Conservation (phyloP, 129 eudicot genomes). For the Centella asiatica region DNA sequence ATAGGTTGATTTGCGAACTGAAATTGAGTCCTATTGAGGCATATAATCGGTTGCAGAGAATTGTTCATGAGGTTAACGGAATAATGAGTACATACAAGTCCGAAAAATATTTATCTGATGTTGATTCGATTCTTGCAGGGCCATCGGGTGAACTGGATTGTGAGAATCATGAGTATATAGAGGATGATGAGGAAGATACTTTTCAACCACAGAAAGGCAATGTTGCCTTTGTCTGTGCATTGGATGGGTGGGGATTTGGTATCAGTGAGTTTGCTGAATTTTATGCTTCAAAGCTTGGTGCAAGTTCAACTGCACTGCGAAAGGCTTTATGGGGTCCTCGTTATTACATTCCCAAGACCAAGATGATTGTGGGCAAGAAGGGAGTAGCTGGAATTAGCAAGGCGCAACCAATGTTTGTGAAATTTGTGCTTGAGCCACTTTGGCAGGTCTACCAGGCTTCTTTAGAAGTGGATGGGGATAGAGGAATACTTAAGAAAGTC, state of each 20-base stretch:
- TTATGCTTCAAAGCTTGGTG: slow-evolving; percentile 70
- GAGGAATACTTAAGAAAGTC: slow-evolving; percentile 57
- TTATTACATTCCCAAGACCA: slow-evolving; percentile 62
- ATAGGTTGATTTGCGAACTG: slow-evolving; percentile 75
- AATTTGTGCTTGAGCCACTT: slow-evolving; percentile 72
- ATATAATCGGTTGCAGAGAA: slow-evolving; percentile 52
- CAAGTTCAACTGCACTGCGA: slow-evolving; percentile 43
- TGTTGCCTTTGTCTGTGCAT: slow-evolving; percentile 83
- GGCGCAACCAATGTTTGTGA: slow-evolving; percentile 81
- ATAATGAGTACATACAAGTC: slow-evolving; percentile 80
- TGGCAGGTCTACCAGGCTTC: slow-evolving; percentile 82
- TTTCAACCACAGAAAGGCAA: slow-evolving; percentile 97
- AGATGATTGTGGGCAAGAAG: slow-evolving; percentile 76
- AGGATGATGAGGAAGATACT: slow-evolving; percentile 87
- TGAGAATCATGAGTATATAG: slow-evolving; percentile 48
- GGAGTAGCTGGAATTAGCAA: slow-evolving; percentile 52
- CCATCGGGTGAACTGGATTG: slow-evolving; percentile 45
- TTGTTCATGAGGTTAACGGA: slow-evolving; percentile 86
- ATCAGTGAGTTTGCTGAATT: slow-evolving; percentile 70
- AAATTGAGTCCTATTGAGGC: slow-evolving; percentile 92
- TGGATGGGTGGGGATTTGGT: slow-evolving; percentile 97
- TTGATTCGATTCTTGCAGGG: slow-evolving; percentile 73
- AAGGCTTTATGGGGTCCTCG: slow-evolving; percentile 93
- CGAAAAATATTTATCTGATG: slow-evolving; percentile 89
- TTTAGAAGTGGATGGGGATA: slow-evolving; percentile 62